Percentiles rank a stretch among this genome's conserved stretches.
Evolutionary conservation across 805 yeast species (phyloP).

Genomic region (Lachancea sp.): DNA sequence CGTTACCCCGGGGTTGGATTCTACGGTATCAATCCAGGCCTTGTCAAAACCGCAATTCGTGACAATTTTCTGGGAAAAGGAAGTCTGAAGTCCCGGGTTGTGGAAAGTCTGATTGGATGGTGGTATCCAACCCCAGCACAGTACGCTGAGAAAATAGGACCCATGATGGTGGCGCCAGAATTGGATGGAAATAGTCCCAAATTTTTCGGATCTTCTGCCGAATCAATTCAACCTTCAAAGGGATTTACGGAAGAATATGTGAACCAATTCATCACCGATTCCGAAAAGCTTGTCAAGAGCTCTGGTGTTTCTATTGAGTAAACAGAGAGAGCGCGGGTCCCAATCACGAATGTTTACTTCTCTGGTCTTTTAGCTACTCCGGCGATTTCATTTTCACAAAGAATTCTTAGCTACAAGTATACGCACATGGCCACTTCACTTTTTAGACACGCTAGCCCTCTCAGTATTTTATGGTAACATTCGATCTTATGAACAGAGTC

Average conservation of each 20-base stretch:
- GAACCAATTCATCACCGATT: conserved; percentile 18
- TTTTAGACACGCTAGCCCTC: no score
- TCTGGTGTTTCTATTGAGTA: not conserved
- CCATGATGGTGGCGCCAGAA: conserved; percentile 28
- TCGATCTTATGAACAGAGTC: no score
- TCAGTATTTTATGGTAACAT: no score
- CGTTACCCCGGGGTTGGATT: conserved; percentile 20
- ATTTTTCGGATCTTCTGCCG: conserved; percentile 28
- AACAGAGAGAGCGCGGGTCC: no score
- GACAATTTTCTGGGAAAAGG: conserved; percentile 30
- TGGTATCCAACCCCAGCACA: conserved; percentile 30
- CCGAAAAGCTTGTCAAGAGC: conserved; percentile 17
- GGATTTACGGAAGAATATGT: conserved; percentile 27
- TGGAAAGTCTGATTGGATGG: conserved; percentile 30
- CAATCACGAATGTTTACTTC: no score
- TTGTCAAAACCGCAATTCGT: conserved; percentile 34
- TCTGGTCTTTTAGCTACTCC: no score
- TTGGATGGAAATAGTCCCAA: conserved; percentile 28
- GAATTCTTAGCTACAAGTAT: no score
- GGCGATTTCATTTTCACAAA: no score
- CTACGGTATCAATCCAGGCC: conserved; percentile 38
- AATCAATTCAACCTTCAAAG: conserved; percentile 23
- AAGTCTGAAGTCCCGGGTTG: conserved; percentile 15
- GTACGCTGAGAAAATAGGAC: conserved; percentile 30
- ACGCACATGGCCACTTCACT: no score